phyloP scores from a whole-genome alignment of 441 rosid species.

The Populus tomentosa region DNA sequence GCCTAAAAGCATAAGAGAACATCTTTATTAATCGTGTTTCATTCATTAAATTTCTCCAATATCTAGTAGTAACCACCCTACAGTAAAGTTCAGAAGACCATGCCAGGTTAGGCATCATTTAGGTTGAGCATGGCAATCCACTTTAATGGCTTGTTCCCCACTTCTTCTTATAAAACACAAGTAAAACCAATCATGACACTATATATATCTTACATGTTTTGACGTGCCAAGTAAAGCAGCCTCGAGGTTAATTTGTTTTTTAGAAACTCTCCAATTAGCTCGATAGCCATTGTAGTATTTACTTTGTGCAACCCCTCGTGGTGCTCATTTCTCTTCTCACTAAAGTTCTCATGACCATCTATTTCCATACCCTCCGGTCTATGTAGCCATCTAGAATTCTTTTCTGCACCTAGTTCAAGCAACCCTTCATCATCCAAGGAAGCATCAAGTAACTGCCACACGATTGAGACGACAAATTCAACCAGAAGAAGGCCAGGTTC shows the following conservation, averaged over 20 bases:
- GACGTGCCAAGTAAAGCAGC: conserved; percentile 72
- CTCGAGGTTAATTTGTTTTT: conserved; percentile 68
- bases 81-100: conserved; percentile 1
- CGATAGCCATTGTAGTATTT: conserved; percentile 77
- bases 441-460: conserved; percentile 92
- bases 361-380: conserved; percentile 58
- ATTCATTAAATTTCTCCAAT: background rate
- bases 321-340: conserved; percentile 51
- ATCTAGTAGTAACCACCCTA: background rate
- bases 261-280: conserved; percentile 72
- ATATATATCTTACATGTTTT: conserved; percentile 59
- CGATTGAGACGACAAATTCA: conserved; percentile 66
- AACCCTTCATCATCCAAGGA: conserved; percentile 89
- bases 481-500: conserved; percentile 76
- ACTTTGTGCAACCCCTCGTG: conserved; percentile 46
- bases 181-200: conserved; percentile 5
- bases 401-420: conserved; percentile 60
- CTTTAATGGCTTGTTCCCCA: background rate
- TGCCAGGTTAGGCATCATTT: background rate
- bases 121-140: conserved; percentile 2
- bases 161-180: conserved; percentile 5
- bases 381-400: conserved; percentile 57
- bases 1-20: conserved; percentile 42
- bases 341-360: conserved; percentile 42
- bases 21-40: background rate